phyloP scores from a whole-genome alignment of 257 asterid genomes.

The Craterostigma plantagineum region DNA sequence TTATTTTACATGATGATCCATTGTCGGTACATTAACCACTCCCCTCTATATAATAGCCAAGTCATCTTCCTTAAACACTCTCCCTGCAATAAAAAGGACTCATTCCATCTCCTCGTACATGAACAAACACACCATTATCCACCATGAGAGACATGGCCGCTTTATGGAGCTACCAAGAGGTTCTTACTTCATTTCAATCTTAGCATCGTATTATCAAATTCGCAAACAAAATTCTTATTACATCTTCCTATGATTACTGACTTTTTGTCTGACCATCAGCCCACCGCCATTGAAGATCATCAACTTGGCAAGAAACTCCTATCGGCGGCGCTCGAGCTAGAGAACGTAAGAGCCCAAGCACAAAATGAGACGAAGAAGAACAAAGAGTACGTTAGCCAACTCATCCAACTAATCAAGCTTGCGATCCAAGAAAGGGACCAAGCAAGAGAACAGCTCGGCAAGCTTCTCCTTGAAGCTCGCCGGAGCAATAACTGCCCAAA shows the following conservation, averaged over 20 bases:
- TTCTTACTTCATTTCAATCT: slow-evolving; percentile 7
- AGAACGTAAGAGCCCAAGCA: slow-evolving; percentile 19
- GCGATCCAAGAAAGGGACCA: slow-evolving; percentile 38
- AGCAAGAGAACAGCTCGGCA: slow-evolving; percentile 23
- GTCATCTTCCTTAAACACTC: slow-evolving; percentile 9
- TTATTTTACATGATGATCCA: not conserved
- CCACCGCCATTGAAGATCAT: slow-evolving; percentile 19
- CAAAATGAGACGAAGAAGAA: slow-evolving; percentile 20
- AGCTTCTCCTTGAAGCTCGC: slow-evolving; percentile 5
- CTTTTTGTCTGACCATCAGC: slow-evolving; percentile 9
- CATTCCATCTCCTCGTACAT: too few relatives aligned
- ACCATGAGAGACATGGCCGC: slow-evolving; percentile 45
- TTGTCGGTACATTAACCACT: slow-evolving; percentile 15
- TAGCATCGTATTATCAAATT: too few relatives aligned
- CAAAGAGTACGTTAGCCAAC: slow-evolving; percentile 17
- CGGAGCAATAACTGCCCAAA: slow-evolving; percentile 18
- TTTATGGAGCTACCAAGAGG: slow-evolving; percentile 59
- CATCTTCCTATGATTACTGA: not conserved
- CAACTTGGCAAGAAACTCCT: slow-evolving; percentile 28
- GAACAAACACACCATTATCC: not conserved
- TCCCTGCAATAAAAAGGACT: slow-evolving; percentile 2
- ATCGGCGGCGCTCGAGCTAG: slow-evolving; percentile 23
- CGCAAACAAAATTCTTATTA: too few relatives aligned
- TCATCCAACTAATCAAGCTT: slow-evolving; percentile 18
- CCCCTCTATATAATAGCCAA: slow-evolving; percentile 29